phyloP scores from a whole-genome alignment of 2,329 filamentous ascomycete genomes.

The Ophiostoma sp. region DNA sequence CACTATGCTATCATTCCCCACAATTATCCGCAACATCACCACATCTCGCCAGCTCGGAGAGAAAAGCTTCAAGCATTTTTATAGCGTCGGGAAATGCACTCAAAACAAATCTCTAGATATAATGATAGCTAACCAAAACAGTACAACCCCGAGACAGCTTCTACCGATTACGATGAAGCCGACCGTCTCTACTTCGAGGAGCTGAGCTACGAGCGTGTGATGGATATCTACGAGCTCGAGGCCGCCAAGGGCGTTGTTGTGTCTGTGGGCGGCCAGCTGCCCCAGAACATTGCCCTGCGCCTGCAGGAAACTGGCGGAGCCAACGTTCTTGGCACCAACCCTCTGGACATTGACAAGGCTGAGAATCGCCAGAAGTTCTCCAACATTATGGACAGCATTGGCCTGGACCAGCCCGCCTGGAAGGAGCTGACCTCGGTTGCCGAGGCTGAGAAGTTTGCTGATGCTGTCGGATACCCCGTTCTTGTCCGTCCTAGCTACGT shows the following conservation, averaged over 20 bases:
- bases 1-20: neutral
- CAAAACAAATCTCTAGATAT: too few species aligned
- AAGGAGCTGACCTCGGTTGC: slow-evolving; percentile 89
- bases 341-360: slow-evolving; percentile 92
- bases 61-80: neutral
- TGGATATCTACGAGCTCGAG: slow-evolving; percentile 98
- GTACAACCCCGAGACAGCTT: slow-evolving; percentile 73
- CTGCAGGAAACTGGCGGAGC: slow-evolving; percentile 88
- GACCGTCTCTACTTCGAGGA: slow-evolving; percentile 96
- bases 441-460: slow-evolving; percentile 81
- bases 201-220: slow-evolving; percentile 91
- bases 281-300: slow-evolving; percentile 93
- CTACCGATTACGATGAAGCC: slow-evolving; percentile 89
- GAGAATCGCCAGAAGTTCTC: slow-evolving; percentile 99
- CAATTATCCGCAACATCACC: neutral
- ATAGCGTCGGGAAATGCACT: neutral
- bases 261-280: slow-evolving; percentile 90
- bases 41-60: neutral
- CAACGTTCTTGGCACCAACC: slow-evolving; percentile 87
- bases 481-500: slow-evolving; percentile 94
- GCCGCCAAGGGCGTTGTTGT: slow-evolving; percentile 80
- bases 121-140: too few species aligned
- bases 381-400: slow-evolving; percentile 92
- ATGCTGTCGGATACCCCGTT: slow-evolving; percentile 84
- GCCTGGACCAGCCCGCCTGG: slow-evolving; percentile 95